Evolutionary conservation across 371 early-diverging fungal species (phyloP).

Genomic region (Mucor plumbeus): DNA sequence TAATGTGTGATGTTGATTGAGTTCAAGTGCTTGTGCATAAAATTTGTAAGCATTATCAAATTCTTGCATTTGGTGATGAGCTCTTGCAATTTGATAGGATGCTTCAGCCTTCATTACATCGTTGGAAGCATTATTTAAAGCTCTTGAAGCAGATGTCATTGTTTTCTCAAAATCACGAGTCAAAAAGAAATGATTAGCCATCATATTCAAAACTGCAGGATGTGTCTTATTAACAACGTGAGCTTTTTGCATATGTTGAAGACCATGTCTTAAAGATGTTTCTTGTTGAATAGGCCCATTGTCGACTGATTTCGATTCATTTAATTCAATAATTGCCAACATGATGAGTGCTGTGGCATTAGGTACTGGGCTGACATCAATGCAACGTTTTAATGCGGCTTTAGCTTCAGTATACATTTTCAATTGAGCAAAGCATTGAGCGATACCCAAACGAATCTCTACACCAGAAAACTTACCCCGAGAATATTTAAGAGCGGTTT

Average conservation of each 20-base stretch:
- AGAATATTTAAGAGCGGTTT: conserved; percentile 66
- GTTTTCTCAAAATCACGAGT: conserved; percentile 58
- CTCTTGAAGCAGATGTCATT: conserved; percentile 50
- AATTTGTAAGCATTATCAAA: conserved; percentile 74
- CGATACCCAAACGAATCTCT: conserved; percentile 88
- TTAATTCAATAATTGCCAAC: conserved; percentile 81
- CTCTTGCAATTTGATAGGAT: conserved; percentile 64
- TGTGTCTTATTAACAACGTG: conserved; percentile 51
- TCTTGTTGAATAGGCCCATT: conserved; percentile 43
- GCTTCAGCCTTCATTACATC: conserved; percentile 64
- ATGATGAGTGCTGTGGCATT: conserved; percentile 71
- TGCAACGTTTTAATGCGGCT: conserved; percentile 72
- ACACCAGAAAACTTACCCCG: conserved; percentile 51
- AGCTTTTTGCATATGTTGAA: conserved; percentile 58
- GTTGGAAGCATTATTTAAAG: conserved; percentile 53
- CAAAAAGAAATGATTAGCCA: conserved; percentile 65
- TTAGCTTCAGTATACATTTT: conserved; percentile 73
- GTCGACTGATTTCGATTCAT: conserved; percentile 60
- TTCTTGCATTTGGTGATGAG: conserved; percentile 62
- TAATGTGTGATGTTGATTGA: conserved; percentile 69
- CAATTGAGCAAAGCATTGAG: conserved; percentile 81
- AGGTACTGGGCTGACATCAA: conserved; percentile 52
- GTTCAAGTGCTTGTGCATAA: conserved; percentile 71
- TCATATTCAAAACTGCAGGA: conserved; percentile 57
- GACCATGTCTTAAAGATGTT: conserved; percentile 43